phyloP scores from a whole-genome alignment of 768 basidiomycete species.

The Mycena venus region DNA sequence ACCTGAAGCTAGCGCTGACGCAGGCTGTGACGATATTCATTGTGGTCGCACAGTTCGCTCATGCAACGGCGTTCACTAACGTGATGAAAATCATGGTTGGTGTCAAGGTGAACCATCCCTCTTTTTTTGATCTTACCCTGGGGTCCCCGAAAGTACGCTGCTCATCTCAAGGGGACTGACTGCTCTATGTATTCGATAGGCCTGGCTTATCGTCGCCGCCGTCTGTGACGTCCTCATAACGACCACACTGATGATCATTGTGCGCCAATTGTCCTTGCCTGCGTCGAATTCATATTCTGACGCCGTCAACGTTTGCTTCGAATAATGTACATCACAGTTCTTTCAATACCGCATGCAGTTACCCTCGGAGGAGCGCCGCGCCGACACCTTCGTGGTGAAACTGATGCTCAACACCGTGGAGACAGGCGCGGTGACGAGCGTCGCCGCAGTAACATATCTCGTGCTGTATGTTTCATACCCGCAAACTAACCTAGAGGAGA shows the following conservation, averaged over 20 bases:
- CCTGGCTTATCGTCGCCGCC: slow-evolving; percentile 8
- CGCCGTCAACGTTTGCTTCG: neutral
- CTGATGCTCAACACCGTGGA: slow-evolving; percentile 18
- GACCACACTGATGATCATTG: slow-evolving; percentile 3
- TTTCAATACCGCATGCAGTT: neutral
- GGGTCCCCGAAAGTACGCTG: neutral
- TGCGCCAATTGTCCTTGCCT: neutral
- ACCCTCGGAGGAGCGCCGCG: slow-evolving; percentile 12
- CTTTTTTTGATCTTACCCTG: neutral
- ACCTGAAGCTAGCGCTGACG: slow-evolving; percentile 9
- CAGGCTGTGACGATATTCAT: slow-evolving; percentile 8
- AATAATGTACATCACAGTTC: neutral
- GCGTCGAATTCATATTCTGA: neutral
- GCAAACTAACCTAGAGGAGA: slow-evolving; percentile 2
- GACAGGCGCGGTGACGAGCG: slow-evolving; percentile 13
- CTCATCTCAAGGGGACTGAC: slow-evolving; percentile 1
- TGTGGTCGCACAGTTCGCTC: slow-evolving; percentile 6
- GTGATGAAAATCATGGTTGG: neutral
- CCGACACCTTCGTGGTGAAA: slow-evolving; percentile 13
- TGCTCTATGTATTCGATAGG: neutral
- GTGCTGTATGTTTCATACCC: neutral
- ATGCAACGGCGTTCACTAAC: slow-evolving; percentile 1
- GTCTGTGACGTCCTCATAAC: slow-evolving; percentile 17
- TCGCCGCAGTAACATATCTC: slow-evolving; percentile 6
- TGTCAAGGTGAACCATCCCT: slow-evolving; percentile 11